Evolutionary conservation across 257 asterid genomes (phyloP).

Genomic region (Mentha longifolia): DNA sequence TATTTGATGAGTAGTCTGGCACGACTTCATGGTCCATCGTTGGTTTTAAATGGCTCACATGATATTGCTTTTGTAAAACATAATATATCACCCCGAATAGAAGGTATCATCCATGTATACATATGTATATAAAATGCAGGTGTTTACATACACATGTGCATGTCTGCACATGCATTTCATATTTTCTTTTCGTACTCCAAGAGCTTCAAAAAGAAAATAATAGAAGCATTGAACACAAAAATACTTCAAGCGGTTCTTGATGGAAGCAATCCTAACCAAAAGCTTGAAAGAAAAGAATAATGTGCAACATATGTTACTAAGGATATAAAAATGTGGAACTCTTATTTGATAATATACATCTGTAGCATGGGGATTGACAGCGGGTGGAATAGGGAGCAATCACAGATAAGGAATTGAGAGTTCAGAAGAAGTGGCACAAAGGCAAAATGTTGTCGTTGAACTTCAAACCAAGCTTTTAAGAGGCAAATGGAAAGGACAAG

Average conservation of each 20-base stretch:
- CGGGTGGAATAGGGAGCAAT: background rate
- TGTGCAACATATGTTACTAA: no score
- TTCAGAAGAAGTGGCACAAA: slow-evolving; percentile 8
- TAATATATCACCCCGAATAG: background rate
- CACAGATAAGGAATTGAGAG: background rate
- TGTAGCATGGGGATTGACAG: background rate
- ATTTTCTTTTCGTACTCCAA: background rate
- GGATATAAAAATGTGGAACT: background rate
- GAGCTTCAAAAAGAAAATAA: no score
- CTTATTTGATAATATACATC: background rate
- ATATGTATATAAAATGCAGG: background rate
- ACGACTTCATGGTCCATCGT: background rate
- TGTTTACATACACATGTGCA: background rate
- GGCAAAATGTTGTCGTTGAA: background rate
- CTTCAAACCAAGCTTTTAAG: background rate
- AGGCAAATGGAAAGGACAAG: background rate
- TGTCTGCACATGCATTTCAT: background rate
- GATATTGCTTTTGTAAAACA: background rate
- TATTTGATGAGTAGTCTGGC: background rate
- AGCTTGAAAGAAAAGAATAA: no score
- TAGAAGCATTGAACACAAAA: no score
- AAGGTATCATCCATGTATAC: background rate
- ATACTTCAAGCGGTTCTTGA: no score
- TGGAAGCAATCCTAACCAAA: no score
- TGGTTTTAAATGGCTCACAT: background rate